phyloP scores from a whole-genome alignment of 257 asterid genomes.

The Primulina eburnea region DNA sequence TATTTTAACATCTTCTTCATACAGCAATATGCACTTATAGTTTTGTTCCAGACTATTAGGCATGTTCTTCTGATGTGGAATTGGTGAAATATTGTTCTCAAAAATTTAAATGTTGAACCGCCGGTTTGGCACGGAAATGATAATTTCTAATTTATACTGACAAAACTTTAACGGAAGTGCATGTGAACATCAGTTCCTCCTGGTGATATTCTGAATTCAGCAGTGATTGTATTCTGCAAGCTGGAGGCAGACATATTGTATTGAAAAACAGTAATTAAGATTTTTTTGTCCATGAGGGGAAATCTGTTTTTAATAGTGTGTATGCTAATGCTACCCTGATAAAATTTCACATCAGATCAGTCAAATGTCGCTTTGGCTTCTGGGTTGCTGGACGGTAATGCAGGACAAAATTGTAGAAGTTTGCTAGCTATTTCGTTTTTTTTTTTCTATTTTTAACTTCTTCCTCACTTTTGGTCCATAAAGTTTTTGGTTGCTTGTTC shows the following conservation, averaged over 20 bases:
- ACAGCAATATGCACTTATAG: constrained; percentile 15
- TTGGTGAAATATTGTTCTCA: constrained; percentile 1
- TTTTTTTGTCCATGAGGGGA: constrained; percentile 19
- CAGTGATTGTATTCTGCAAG: constrained; percentile 14
- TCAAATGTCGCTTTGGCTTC: constrained; percentile 34
- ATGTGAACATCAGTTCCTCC: constrained; percentile 20
- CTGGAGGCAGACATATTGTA: constrained; percentile 10
- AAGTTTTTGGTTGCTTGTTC: constrained; percentile 54
- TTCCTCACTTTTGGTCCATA: constrained; percentile 54
- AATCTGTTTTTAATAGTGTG: constrained; percentile 12
- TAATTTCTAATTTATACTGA: neutral
- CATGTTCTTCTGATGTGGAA: constrained; percentile 13
- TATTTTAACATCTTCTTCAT: neutral
- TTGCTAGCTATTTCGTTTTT: constrained; percentile 55
- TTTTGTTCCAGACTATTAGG: constrained; percentile 13
- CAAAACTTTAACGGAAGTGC: neutral
- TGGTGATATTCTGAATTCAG: constrained; percentile 21
- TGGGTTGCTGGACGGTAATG: constrained; percentile 39
- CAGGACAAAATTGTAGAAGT: constrained; percentile 36
- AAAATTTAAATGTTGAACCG: constrained; percentile 1
- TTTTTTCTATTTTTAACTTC: constrained; percentile 53
- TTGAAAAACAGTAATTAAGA: constrained; percentile 8
- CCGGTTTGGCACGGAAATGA: neutral
- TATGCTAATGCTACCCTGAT: constrained; percentile 9
- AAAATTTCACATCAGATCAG: constrained; percentile 13